Conservation (phyloP, 805 yeast genomes). For the Zygosaccharomyces siamensis region DNA sequence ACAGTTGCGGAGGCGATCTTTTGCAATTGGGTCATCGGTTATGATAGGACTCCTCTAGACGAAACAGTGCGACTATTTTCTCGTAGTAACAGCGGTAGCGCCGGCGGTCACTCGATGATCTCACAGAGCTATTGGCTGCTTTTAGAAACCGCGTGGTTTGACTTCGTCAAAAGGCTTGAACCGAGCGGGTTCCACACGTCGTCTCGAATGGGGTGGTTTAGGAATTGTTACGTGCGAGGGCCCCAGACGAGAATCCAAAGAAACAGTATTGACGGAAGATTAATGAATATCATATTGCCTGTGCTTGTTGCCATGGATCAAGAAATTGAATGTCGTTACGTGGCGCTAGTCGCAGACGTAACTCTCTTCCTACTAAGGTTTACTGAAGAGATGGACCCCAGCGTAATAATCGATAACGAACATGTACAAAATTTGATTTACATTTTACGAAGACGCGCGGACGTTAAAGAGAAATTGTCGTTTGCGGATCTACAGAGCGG, state of each 20-base stretch:
- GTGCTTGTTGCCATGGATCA: slow-evolving; percentile 6
- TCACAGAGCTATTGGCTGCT: slow-evolving; percentile 24
- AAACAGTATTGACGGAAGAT: slow-evolving; percentile 11
- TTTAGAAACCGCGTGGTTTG: slow-evolving; percentile 27
- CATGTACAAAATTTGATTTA: neutral
- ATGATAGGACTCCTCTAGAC: neutral
- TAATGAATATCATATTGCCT: slow-evolving; percentile 20
- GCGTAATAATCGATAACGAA: neutral
- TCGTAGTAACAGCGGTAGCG: neutral
- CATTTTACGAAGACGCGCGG: neutral
- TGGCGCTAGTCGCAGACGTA: slow-evolving; percentile 18
- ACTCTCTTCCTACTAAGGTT: slow-evolving; percentile 17
- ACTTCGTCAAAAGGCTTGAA: slow-evolving; percentile 16
- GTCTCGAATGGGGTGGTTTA: slow-evolving; percentile 7
- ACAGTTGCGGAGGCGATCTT: slow-evolving; percentile 13
- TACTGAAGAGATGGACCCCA: slow-evolving; percentile 5
- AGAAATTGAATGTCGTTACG: slow-evolving; percentile 9
- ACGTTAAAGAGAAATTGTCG: neutral
- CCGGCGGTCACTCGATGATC: neutral
- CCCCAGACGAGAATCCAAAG: slow-evolving; percentile 9
- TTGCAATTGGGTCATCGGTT: slow-evolving; percentile 13
- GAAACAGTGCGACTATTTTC: neutral
- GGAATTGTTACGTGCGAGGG: slow-evolving; percentile 12
- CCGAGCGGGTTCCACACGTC: slow-evolving; percentile 2
- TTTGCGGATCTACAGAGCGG: neutral